Evolutionary conservation across 257 asterid genomes (phyloP).

Genomic region (Craterostigma plantagineum): DNA sequence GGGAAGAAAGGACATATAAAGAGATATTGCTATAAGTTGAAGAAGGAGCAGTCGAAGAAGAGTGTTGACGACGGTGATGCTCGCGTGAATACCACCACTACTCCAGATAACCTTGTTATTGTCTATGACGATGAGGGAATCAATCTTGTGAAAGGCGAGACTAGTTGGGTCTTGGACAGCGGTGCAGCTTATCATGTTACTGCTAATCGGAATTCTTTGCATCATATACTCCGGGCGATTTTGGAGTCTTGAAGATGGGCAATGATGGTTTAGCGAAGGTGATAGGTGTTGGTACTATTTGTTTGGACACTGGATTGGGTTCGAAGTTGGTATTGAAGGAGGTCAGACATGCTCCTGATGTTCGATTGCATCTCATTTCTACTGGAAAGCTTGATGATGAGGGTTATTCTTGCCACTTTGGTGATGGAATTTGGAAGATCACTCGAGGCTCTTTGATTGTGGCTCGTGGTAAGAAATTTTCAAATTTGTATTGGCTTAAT

Average conservation of each 20-base stretch:
- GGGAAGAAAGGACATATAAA: background rate
- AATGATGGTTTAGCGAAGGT: background rate
- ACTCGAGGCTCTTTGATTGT: background rate
- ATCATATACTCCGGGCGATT: background rate
- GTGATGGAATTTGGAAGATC: background rate
- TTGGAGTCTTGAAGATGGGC: background rate
- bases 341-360: background rate
- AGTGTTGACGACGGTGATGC: background rate
- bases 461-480: background rate
- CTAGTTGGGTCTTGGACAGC: background rate
- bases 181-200: background rate
- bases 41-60: background rate
- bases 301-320: background rate
- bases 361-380: background rate
- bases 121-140: no score
- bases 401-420: background rate
- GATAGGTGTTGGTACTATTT: background rate
- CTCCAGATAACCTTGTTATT: no score
- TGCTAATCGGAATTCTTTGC: conserved; percentile 1
- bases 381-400: background rate
- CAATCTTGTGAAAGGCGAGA: no score
- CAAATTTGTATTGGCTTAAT: no score
- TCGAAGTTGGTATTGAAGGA: no score
- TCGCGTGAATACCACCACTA: no score
- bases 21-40: background rate